Base-by-base conservation (phyloP, 2,329 filamentous ascomycete species). In the Torrubiella hemipterigena region DNA sequence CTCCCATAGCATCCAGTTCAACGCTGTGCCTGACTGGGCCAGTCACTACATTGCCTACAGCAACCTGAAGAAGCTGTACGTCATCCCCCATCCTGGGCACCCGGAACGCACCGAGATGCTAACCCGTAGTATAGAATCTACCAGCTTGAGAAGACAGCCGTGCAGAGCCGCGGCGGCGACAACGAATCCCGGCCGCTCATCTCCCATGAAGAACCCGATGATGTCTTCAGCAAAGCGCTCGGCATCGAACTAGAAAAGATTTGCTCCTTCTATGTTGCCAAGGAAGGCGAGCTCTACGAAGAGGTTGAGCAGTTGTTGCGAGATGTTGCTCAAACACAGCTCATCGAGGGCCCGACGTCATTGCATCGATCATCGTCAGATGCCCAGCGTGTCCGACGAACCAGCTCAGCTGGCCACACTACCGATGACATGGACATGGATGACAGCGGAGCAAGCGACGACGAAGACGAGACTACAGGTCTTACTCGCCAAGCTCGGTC, bases 11-110 rank as follows among this genome's bases (percentile, higher is more conserved):
- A 80, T 98, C 47, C 91, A 98, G 67, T 98, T 98, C 64, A 98
- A 98, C 65, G 87, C 91, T 41, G 91, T 98, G 46, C 91, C 91
- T n/a, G 91, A 98, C 60, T 98, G 91, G 91, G 95, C 85, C 65
- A 87, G 79, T 48, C 77, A 96, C 58, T 98, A 98, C 59, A 93
- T 98, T 51, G 83, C 87, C 38, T 98, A 98, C 60, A 95, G 87
- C 63, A 96, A 95, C 51, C 72, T 98, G 46, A 98, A 98, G 69
- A 98, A 98, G 67, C 72, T 95, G 85, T 93, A 56, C 50, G 81
- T 67, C 32, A 26, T 12, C 25, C 15, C 27, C 19, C 16, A 17
- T n/a, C 22, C 15, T 27, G 26, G 4, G 6, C 5, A 18, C 7
- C 9, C 14, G 7, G 7, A 13, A 17, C n/a, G 18, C 23, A 19